Evolutionary conservation across 208 protist species (phyloP), one percentile per base, ranked within the genome.

Genomic region (Crithidia fasciculata): DNA sequence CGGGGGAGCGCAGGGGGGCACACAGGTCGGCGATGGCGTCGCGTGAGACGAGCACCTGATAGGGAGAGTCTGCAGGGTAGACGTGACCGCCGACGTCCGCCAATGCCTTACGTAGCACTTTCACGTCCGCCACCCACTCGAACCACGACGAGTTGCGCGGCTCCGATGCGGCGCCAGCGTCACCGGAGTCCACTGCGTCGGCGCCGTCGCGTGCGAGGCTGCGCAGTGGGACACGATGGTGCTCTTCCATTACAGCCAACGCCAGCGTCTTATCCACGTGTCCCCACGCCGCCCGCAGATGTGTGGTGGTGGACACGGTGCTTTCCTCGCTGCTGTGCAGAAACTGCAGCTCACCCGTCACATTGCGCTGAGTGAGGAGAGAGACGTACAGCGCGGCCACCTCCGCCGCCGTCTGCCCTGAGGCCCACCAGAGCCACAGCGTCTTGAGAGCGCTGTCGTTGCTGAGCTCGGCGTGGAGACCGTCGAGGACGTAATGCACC

Each of bases 241-340:
- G 84, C 58, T 74, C 79, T 36, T 16, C 45, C 40, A 80, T 36
- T 2, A 85, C 79, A 2, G 63, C 60, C 13, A 28, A 43, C 3
- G 57, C 65, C 18, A 85, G 47, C 45, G 3, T 16, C 15, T 18
- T 40, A 12, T 78, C 43, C 10, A 62, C 64, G 54, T 89, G 77
- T 8, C 69, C 77, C 77, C 78, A 85, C 9, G 74, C 69, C 3
- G 77, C 84, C 13, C 80, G 76, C 16, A 85, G 45, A 28, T 76
- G 71, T 4, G 71, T 76, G 43, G 69, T 50, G 13, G 28, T 39
- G 37, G 55, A 8, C 16, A 62, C 18, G 15, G 49, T 63, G 9
- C 10, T 36, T 16, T 2, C 62, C 2, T 18, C 66, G 54, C 10
- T 5, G 65, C 64, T 16, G 16, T 74, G 71, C 59, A 74, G 50